Evolutionary conservation across 257 asterid genomes (phyloP).

Genomic region (Forsythia viridissima): DNA sequence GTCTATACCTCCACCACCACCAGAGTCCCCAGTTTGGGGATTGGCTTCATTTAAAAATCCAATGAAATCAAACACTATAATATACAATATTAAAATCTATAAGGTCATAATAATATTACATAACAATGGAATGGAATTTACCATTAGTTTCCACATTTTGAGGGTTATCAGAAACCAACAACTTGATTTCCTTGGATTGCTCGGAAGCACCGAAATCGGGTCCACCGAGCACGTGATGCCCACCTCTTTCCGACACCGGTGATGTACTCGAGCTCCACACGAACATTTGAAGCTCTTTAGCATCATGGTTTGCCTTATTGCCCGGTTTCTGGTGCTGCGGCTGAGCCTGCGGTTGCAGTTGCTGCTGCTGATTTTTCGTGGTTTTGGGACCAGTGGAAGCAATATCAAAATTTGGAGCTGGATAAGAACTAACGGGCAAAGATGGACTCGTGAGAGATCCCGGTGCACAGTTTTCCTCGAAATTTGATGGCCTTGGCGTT

Average conservation of each 20-base stretch:
- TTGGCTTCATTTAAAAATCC: conserved; percentile 16
- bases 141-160: conserved; percentile 53
- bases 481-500: conserved; percentile 54
- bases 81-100: neutral
- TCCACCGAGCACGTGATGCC: conserved; percentile 48
- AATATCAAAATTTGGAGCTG: conserved; percentile 58
- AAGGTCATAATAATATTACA: neutral
- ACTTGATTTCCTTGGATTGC: conserved; percentile 53
- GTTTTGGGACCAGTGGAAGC: conserved; percentile 29
- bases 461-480: conserved; percentile 50
- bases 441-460: conserved; percentile 27
- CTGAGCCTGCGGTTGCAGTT: conserved; percentile 13
- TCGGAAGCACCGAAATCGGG: conserved; percentile 37
- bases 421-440: conserved; percentile 36
- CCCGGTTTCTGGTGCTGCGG: conserved; percentile 12
- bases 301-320: conserved; percentile 36
- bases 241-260: conserved; percentile 51
- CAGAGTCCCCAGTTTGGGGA: conserved; percentile 46
- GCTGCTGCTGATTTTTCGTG: conserved; percentile 21
- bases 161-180: conserved; percentile 51
- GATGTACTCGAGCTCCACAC: conserved; percentile 63
- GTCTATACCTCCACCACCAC: conserved; percentile 40
- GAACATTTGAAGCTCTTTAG: conserved; percentile 59
- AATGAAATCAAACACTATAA: neutral
- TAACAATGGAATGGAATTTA: neutral